phyloP scores from a whole-genome alignment of 2,329 filamentous ascomycete genomes.

The Zasmidium cellare region DNA sequence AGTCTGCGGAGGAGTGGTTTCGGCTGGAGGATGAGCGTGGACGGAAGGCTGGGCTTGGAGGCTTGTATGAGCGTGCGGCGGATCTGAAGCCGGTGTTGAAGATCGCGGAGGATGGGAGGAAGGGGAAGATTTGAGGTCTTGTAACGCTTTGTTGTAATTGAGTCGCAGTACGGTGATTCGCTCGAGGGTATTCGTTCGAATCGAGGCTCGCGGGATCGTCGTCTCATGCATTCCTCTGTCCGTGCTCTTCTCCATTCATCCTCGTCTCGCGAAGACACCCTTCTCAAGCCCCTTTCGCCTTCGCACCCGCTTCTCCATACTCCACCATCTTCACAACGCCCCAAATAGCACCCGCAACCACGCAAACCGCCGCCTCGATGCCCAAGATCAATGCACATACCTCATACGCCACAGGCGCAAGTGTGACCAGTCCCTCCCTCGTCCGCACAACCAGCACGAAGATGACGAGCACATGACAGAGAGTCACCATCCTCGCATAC shows the following conservation, averaged over 20 bases:
- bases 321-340: slow-evolving; percentile 9
- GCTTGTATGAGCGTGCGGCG: slow-evolving; percentile 11
- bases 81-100: slow-evolving; percentile 16
- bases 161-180: no score
- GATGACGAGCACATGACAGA: slow-evolving; percentile 4
- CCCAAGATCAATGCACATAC: slow-evolving; percentile 10
- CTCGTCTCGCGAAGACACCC: no score
- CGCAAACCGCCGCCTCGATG: slow-evolving; percentile 3
- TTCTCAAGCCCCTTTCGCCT: slow-evolving; percentile 1
- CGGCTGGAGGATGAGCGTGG: slow-evolving; percentile 7
- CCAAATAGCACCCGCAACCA: slow-evolving; percentile 5
- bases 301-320: background rate
- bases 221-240: no score
- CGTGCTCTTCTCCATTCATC: no score
- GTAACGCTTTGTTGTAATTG: background rate
- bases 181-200: background rate
- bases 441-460: slow-evolving; percentile 7
- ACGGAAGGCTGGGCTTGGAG: slow-evolving; percentile 4
- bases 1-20: slow-evolving; percentile 53
- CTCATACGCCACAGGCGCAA: slow-evolving; percentile 10
- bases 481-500: slow-evolving; percentile 2
- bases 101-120: slow-evolving; percentile 12
- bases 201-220: background rate
- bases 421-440: slow-evolving; percentile 8
- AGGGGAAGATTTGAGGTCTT: slow-evolving; percentile 5